Conservation (phyloP, 768 basidiomycete species). For the Lentinula sp. region DNA sequence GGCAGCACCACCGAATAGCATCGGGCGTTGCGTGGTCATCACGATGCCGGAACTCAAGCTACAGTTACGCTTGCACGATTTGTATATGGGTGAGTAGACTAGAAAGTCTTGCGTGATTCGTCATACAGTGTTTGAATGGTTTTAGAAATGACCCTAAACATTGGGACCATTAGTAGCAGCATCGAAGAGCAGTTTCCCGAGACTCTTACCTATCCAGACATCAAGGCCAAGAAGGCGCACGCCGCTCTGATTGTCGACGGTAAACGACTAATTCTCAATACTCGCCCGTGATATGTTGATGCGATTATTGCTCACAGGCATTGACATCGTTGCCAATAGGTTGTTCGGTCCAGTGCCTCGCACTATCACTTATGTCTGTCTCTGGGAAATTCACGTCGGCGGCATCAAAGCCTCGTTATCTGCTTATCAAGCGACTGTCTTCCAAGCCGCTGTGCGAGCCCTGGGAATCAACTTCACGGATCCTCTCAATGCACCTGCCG, state of each 20-base stretch:
- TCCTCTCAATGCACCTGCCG: slow-evolving; percentile 72
- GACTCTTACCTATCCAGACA: slow-evolving; percentile 23
- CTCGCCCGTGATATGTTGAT: neutral
- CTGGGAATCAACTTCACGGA: slow-evolving; percentile 74
- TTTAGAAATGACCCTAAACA: slow-evolving; percentile 75
- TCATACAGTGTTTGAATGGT: slow-evolving; percentile 4
- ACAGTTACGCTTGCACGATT: slow-evolving; percentile 76
- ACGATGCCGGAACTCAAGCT: slow-evolving; percentile 66
- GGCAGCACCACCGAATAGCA: slow-evolving; percentile 21
- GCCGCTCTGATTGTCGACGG: slow-evolving; percentile 48
- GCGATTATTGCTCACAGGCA: slow-evolving; percentile 34
- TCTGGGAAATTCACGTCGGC: slow-evolving; percentile 87
- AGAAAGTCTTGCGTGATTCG: slow-evolving; percentile 3
- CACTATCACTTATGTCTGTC: slow-evolving; percentile 81
- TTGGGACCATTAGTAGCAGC: slow-evolving; percentile 51
- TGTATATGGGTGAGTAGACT: slow-evolving; percentile 68
- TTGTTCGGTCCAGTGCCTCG: slow-evolving; percentile 87
- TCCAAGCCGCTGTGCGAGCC: slow-evolving; percentile 47
- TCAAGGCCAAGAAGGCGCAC: slow-evolving; percentile 12
- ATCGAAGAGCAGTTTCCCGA: slow-evolving; percentile 43
- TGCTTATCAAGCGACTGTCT: slow-evolving; percentile 42
- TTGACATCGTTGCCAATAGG: slow-evolving; percentile 78
- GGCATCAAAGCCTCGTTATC: slow-evolving; percentile 50
- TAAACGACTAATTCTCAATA: slow-evolving; percentile 12
- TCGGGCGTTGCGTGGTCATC: slow-evolving; percentile 53